phyloP scores from a whole-genome alignment of 805 yeast genomes.

The Saturnispora kantuleensis region DNA sequence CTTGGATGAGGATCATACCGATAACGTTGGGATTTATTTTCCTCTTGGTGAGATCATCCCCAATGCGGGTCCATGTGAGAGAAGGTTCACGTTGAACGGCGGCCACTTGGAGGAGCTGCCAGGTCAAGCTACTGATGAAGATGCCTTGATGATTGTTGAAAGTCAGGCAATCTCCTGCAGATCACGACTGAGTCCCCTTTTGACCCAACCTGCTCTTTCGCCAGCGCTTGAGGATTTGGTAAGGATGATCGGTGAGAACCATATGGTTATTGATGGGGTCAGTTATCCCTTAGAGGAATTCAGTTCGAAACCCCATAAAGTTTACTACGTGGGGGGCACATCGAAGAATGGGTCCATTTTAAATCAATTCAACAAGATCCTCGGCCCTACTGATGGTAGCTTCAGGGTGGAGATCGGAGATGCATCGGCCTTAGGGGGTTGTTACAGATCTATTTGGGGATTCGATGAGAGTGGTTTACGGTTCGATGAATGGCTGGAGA shows the following conservation, averaged over 20 bases:
- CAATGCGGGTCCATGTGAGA: slow-evolving; percentile 55
- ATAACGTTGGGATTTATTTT: slow-evolving; percentile 63
- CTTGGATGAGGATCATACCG: slow-evolving; percentile 33
- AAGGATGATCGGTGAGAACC: not conserved
- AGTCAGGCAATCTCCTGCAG: slow-evolving; percentile 83
- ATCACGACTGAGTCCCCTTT: slow-evolving; percentile 67
- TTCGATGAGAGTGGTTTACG: slow-evolving; percentile 20
- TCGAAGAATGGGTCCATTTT: slow-evolving; percentile 64
- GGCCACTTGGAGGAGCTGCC: slow-evolving; percentile 23
- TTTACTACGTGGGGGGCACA: slow-evolving; percentile 84
- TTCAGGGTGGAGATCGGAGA: slow-evolving; percentile 69
- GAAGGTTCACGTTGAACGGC: slow-evolving; percentile 33
- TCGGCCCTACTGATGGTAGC: slow-evolving; percentile 59
- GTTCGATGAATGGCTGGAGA: slow-evolving; percentile 38
- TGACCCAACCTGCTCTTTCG: slow-evolving; percentile 19
- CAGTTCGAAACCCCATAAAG: slow-evolving; percentile 51
- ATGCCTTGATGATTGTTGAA: slow-evolving; percentile 71
- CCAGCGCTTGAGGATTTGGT: slow-evolving; percentile 4
- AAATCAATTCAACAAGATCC: slow-evolving; percentile 53
- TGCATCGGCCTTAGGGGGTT: slow-evolving; percentile 91
- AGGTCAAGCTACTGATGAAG: slow-evolving; percentile 43
- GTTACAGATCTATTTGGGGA: slow-evolving; percentile 73
- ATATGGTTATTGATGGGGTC: slow-evolving; percentile 31
- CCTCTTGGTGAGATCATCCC: slow-evolving; percentile 91
- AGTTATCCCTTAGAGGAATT: slow-evolving; percentile 34